phyloP scores from a whole-genome alignment of 495 filamentous ascomycete species.

The Lepraria neglecta region DNA sequence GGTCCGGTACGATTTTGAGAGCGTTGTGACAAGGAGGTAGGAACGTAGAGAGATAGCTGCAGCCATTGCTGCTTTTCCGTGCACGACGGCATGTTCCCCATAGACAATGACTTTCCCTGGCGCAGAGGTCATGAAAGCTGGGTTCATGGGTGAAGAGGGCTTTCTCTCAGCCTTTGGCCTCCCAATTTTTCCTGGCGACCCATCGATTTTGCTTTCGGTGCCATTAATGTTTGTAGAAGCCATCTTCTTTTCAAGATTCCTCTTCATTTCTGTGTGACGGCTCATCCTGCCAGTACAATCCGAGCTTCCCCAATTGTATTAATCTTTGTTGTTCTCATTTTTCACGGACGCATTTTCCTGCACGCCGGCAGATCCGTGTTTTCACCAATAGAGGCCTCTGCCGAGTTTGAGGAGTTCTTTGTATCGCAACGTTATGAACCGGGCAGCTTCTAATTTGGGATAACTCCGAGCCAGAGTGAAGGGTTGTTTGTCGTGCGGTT shows the following conservation, averaged over 20 bases:
- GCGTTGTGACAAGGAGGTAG: slow-evolving; percentile 86
- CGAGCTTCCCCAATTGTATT: too few species aligned
- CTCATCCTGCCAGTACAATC: too few species aligned
- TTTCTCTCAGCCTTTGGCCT: slow-evolving; percentile 32
- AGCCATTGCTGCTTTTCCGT: slow-evolving; percentile 93
- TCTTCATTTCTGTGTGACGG: not conserved
- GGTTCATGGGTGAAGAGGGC: slow-evolving; percentile 54
- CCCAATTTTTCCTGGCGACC: not conserved
- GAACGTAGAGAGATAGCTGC: slow-evolving; percentile 90
- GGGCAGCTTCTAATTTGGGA: too few species aligned
- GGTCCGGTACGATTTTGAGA: slow-evolving; percentile 77
- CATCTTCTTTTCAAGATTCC: slow-evolving; percentile 4
- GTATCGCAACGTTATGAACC: too few species aligned
- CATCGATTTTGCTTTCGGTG: not conserved
- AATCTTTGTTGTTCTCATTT: too few species aligned
- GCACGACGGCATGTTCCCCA: slow-evolving; percentile 92
- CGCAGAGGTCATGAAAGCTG: slow-evolving; percentile 93
- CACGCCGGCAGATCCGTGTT: too few species aligned
- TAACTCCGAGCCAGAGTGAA: too few species aligned
- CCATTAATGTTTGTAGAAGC: slow-evolving; percentile 11
- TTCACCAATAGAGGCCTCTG: too few species aligned
- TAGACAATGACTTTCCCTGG: slow-evolving; percentile 97
- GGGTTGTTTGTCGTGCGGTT: slow-evolving; percentile 1
- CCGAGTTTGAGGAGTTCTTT: too few species aligned
- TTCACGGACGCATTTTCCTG: too few species aligned